phyloP scores from a whole-genome alignment of 345 rosid genomes.

The Melaleuca alternifolia region DNA sequence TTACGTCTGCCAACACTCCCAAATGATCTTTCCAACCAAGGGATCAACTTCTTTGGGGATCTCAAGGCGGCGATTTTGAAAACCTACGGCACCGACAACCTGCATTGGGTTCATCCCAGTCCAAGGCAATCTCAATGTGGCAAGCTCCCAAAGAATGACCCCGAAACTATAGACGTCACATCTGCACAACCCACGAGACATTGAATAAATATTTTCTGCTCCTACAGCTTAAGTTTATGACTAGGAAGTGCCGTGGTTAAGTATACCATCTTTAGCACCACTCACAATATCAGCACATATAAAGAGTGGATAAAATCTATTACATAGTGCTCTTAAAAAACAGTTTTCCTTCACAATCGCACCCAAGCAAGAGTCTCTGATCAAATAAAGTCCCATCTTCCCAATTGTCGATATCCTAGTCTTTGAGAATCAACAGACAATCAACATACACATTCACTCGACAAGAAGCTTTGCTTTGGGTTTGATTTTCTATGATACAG shows the following conservation, averaged over 20 bases:
- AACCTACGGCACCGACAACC: conserved; percentile 99
- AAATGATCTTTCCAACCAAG: conserved; percentile 68
- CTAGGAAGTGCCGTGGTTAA: background rate
- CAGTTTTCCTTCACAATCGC: background rate
- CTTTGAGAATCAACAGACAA: background rate
- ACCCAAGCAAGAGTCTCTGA: background rate
- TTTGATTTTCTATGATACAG: too few relatives aligned
- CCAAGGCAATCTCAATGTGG: conserved; percentile 91
- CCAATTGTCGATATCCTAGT: background rate
- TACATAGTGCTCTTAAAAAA: background rate
- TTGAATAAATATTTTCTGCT: background rate
- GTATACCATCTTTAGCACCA: background rate
- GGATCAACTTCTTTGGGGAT: conserved; percentile 96
- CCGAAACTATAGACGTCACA: conserved; percentile 99
- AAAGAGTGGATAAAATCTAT: background rate
- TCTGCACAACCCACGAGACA: conserved; percentile 27
- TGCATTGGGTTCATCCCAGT: conserved; percentile 99
- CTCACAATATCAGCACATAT: background rate
- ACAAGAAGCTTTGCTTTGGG: background rate
- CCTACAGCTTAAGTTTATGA: background rate
- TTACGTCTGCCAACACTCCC: conserved; percentile 97
- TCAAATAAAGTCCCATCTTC: background rate
- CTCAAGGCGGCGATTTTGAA: conserved; percentile 93
- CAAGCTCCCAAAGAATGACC: conserved; percentile 96
- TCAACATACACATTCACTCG: background rate